Evolutionary conservation across 2,329 filamentous ascomycete genomes (phyloP), one percentile per base, ranked within the genome.

Genomic region (Cladosporium velox): DNA sequence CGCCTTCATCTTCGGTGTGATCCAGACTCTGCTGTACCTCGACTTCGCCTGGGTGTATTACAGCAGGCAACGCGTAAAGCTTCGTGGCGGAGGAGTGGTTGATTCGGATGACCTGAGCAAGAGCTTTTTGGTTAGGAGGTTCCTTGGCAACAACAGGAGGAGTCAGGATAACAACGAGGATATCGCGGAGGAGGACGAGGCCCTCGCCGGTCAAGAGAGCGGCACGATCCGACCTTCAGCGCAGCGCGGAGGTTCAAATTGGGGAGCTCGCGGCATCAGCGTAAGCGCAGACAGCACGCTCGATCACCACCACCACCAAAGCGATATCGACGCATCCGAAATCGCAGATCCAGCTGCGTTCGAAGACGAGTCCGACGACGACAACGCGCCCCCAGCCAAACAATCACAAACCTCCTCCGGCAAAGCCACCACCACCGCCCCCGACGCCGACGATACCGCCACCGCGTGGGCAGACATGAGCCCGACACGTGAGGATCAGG

Each of bases 1-100:
- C 11, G 89, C 91, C 8, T 87, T 95, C 75, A 86, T 96, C 68
- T 97, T 96, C 74, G 94, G 94, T 65, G 81, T 96, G 67, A 83
- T 98, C 30, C 94, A 98, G 81, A 97, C 93, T 0, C 88, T 90
- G 1, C 87, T 97, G 52, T 97, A 97, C 78, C 77, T 93, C 72
- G 94, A 98, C 79, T 98, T 98, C 76, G 93, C 92, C 41, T 97
- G 93, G 93, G 93, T 98, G 1, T 98, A 98, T 83, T 97, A 91
- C 82, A 91, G 90, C 12, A 87, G 94, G 69, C 94, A 97, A 81
- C 88, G 93, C 66, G 93, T 98, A 75, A 97, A 97, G 88, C 88
- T 98, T 18, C 87, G 94, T 68, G 89, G 88, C 70, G 94, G 94
- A 54, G 92, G 92, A 7, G 85, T 97, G 21, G 92, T 98, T 15